Percentiles rank a stretch among this genome's conserved stretches.
These are phyloP conservation scores for Ganoderma resinaceum DNA, from an alignment of 1,284 basidiomycete species.

Conservation along the genomic window DNA sequence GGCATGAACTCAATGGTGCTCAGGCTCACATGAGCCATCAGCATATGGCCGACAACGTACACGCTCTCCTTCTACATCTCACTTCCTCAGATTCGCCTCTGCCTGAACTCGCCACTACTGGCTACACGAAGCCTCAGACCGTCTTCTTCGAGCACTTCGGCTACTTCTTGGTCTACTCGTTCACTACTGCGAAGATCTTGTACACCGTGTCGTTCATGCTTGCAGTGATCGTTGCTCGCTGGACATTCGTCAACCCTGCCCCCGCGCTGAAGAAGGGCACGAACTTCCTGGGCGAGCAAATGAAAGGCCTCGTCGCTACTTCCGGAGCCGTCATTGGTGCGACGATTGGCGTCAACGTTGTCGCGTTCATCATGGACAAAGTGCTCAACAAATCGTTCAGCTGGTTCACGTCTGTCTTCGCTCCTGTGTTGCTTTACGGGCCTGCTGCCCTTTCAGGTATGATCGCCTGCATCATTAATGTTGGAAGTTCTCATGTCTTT, in stretches of 20 bases:
- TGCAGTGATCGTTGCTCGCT: slow-evolving; percentile 53
- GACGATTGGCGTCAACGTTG: slow-evolving; percentile 70
- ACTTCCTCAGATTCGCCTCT: slow-evolving; percentile 72
- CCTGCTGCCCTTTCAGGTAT: slow-evolving; percentile 76
- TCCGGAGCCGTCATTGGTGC: slow-evolving; percentile 61
- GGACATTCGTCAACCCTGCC: slow-evolving; percentile 42
- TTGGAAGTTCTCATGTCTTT: not conserved
- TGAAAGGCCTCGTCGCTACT: slow-evolving; percentile 52
- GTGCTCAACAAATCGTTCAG: slow-evolving; percentile 73
- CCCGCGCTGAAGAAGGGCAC: slow-evolving; percentile 45
- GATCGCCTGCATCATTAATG: slow-evolving; percentile 27
- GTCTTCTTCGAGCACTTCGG: slow-evolving; percentile 85
- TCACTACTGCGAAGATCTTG: slow-evolving; percentile 71
- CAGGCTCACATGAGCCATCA: slow-evolving; percentile 40
- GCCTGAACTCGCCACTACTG: slow-evolving; percentile 58
- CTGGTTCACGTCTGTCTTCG: slow-evolving; percentile 84
- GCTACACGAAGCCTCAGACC: slow-evolving; percentile 64
- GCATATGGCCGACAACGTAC: slow-evolving; percentile 93
- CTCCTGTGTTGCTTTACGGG: slow-evolving; percentile 79
- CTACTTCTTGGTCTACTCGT: slow-evolving; percentile 77
- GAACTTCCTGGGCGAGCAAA: slow-evolving; percentile 48
- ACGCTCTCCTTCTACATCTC: slow-evolving; percentile 86
- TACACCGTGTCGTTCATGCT: slow-evolving; percentile 63
- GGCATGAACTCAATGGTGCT: not conserved
- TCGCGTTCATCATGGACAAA: slow-evolving; percentile 76